phyloP scores from a whole-genome alignment of 1,284 basidiomycete genomes.

The Leucoagaricus sp. region DNA sequence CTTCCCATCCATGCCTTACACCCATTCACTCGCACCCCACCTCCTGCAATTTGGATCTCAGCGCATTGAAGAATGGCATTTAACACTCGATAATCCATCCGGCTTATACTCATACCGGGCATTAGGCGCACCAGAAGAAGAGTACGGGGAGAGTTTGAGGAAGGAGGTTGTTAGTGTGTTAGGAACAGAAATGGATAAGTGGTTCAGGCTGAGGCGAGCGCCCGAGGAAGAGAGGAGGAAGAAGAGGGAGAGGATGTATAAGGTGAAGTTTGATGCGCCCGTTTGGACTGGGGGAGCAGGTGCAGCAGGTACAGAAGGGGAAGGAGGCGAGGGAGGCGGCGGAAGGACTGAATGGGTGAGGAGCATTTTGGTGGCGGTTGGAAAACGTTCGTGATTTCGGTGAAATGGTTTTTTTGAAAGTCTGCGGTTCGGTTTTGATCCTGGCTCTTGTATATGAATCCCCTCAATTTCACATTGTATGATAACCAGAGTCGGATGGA shows the following conservation, averaged over 20 bases:
- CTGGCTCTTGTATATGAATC: too few species aligned
- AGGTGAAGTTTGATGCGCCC: constrained; percentile 37
- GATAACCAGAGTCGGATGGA: too few species aligned
- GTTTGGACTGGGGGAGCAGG: constrained; percentile 15
- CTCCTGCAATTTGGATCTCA: constrained; percentile 38
- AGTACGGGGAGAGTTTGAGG: constrained; percentile 35
- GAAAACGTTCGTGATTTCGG: too few species aligned
- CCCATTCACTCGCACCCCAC: constrained; percentile 30
- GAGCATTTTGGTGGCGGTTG: too few species aligned
- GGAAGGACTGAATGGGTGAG: too few species aligned
- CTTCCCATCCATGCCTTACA: constrained; percentile 9
- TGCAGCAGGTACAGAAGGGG: too few species aligned
- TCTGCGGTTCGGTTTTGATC: too few species aligned
- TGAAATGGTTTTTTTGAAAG: too few species aligned
- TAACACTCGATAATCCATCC: constrained; percentile 34
- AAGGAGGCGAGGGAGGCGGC: too few species aligned
- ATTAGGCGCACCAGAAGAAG: constrained; percentile 35
- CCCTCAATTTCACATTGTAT: too few species aligned
- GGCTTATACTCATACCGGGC: constrained; percentile 41
- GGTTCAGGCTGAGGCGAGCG: constrained; percentile 38
- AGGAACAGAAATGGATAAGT: constrained; percentile 29
- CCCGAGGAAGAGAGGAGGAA: constrained; percentile 33
- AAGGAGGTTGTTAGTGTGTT: constrained; percentile 33
- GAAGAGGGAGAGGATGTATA: constrained; percentile 40
- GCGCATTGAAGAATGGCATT: constrained; percentile 25